phyloP scores from a whole-genome alignment of 352 stramenopile genomes.

The Detonula confervacea region DNA sequence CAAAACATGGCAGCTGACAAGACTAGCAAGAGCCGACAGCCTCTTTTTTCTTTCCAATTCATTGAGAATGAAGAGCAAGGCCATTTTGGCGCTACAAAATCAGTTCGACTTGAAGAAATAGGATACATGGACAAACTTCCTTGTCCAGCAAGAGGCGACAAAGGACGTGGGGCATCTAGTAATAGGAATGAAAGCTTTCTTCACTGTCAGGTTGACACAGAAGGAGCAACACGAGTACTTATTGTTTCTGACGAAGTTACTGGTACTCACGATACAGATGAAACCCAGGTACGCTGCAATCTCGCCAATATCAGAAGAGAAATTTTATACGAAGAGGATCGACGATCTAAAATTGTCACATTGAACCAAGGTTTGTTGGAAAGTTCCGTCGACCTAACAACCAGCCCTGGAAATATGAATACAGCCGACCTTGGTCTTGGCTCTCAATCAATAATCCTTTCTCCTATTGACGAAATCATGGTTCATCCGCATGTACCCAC shows the following conservation, averaged over 20 bases:
- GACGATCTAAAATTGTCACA: slow-evolving; percentile 43
- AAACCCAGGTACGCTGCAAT: slow-evolving; percentile 58
- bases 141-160: slow-evolving; percentile 43
- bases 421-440: slow-evolving; percentile 22
- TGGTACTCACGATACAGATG: slow-evolving; percentile 51
- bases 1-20: not conserved
- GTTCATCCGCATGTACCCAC: not conserved
- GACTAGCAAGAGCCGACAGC: slow-evolving; percentile 10
- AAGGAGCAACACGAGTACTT: slow-evolving; percentile 81
- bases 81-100: slow-evolving; percentile 75
- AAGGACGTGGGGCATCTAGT: slow-evolving; percentile 16
- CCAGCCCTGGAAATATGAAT: slow-evolving; percentile 11
- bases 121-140: slow-evolving; percentile 73
- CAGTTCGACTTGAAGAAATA: slow-evolving; percentile 84
- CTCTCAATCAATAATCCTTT: not conserved
- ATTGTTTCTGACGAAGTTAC: slow-evolving; percentile 72
- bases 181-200: slow-evolving; percentile 52
- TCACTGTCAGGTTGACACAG: slow-evolving; percentile 80
- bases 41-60: slow-evolving; percentile 67
- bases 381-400: slow-evolving; percentile 4
- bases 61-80: slow-evolving; percentile 82
- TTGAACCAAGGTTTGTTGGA: slow-evolving; percentile 38
- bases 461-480: slow-evolving; percentile 3
- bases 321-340: slow-evolving; percentile 62
- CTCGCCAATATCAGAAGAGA: slow-evolving; percentile 68